A percentile compares a stretch with the other conserved stretches of the same genome.
phyloP scores from a whole-genome alignment of 1,139 yeast species.

The Cylindricascospora bacillispora region DNA sequence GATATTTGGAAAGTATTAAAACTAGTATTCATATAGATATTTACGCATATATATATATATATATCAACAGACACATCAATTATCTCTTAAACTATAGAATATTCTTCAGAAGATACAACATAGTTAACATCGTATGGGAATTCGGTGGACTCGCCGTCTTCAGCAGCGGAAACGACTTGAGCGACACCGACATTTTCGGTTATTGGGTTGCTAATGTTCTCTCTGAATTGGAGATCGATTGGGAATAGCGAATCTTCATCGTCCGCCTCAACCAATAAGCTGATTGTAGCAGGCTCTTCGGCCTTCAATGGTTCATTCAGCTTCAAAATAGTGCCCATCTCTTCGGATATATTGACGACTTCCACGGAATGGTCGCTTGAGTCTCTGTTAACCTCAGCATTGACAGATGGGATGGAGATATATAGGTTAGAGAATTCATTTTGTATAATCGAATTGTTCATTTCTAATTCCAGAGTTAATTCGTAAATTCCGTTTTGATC shows the following conservation, averaged over 20 bases:
- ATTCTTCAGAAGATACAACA: slow-evolving; percentile 3
- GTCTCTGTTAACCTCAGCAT: slow-evolving; percentile 41
- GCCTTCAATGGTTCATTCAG: slow-evolving; percentile 34
- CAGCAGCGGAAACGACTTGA: slow-evolving; percentile 1
- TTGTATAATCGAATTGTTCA: slow-evolving; percentile 18
- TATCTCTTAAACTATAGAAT: no score
- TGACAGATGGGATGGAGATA: slow-evolving; percentile 50
- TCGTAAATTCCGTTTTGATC: slow-evolving; percentile 47
- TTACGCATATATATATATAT: no score
- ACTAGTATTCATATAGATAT: no score
- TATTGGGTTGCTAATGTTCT: no score
- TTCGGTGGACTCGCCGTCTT: slow-evolving; percentile 2
- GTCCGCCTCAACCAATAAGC: slow-evolving; percentile 59
- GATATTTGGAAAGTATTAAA: no score
- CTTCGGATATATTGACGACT: slow-evolving; percentile 39
- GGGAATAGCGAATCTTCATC: slow-evolving; percentile 88
- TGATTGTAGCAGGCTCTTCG: slow-evolving; percentile 61
- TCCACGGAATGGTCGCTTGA: slow-evolving; percentile 35
- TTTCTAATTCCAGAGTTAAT: slow-evolving; percentile 82
- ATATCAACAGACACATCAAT: no score
- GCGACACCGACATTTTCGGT: no score
- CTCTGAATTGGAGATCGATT: slow-evolving; percentile 25
- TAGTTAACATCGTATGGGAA: slow-evolving; percentile 3
- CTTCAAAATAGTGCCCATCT: slow-evolving; percentile 44
- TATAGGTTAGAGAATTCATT: slow-evolving; percentile 28